Evolutionary conservation across 2,329 filamentous ascomycete genomes (phyloP).

Genomic region (Paracamarosporium sp.): DNA sequence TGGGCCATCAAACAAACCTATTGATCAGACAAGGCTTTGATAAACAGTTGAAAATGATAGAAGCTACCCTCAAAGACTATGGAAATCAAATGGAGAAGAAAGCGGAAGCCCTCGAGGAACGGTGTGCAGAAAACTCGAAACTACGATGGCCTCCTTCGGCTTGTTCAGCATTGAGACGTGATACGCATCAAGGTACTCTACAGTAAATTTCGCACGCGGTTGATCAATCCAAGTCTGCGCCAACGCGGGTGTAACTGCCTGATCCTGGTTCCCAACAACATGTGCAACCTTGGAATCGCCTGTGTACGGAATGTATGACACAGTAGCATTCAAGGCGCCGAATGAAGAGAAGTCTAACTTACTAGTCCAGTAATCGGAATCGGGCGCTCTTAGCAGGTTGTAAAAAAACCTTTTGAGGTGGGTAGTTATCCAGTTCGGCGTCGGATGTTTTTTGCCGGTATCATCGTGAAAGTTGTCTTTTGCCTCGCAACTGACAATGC

Average conservation of each 20-base stretch:
- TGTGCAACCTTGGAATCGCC: constrained; percentile 31
- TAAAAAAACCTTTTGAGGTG: constrained; percentile 28
- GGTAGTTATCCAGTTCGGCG: constrained; percentile 6
- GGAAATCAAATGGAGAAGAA: too few species aligned
- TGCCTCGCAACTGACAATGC: too few species aligned
- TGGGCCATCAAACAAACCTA: too few species aligned
- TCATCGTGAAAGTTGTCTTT: constrained; percentile 6
- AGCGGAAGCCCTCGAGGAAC: too few species aligned
- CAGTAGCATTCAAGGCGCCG: constrained; percentile 26
- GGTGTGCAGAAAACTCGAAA: too few species aligned
- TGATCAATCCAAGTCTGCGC: constrained; percentile 25
- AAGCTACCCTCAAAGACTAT: too few species aligned
- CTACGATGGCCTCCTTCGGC: constrained; percentile 25
- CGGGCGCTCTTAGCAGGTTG: constrained; percentile 23
- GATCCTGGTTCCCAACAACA: constrained; percentile 26
- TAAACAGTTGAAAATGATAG: too few species aligned
- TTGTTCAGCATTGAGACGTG: constrained; percentile 34
- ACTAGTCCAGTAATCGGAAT: constrained; percentile 13
- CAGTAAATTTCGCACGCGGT: constrained; percentile 22
- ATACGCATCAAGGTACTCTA: constrained; percentile 21
- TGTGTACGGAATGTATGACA: constrained; percentile 31
- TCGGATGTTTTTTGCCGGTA: constrained; percentile 11
- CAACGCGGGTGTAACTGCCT: constrained; percentile 20
- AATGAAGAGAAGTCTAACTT: constrained; percentile 26
- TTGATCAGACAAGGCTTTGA: too few species aligned